Evolutionary conservation across 2,329 filamentous ascomycete genomes (phyloP).

Genomic region (Trematosphaeria pertusa): DNA sequence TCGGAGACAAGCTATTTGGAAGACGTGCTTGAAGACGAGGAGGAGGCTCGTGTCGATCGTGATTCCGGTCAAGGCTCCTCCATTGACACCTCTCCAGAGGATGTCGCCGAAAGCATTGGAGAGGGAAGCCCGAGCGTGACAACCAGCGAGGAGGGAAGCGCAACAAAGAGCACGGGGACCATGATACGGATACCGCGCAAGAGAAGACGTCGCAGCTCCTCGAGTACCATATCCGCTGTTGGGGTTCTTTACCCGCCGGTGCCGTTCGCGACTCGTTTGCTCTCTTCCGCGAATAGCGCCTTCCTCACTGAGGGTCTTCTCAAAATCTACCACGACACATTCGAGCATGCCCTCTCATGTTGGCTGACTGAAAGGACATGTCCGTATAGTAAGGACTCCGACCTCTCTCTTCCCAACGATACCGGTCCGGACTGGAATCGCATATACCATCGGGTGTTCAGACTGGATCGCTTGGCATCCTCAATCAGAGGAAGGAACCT

Average conservation of each 20-base stretch:
- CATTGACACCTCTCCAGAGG: slow-evolving; percentile 31
- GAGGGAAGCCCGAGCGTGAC: slow-evolving; percentile 14
- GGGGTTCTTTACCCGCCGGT: slow-evolving; percentile 25
- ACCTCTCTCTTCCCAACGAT: slow-evolving; percentile 36
- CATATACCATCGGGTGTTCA: slow-evolving; percentile 58
- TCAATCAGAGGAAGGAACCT: slow-evolving; percentile 51
- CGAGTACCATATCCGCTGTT: slow-evolving; percentile 26
- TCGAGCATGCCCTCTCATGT: slow-evolving; percentile 61
- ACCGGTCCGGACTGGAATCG: slow-evolving; percentile 57
- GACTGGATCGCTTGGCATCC: slow-evolving; percentile 56
- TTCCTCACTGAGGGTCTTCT: slow-evolving; percentile 55
- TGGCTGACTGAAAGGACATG: slow-evolving; percentile 63
- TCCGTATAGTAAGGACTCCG: slow-evolving; percentile 52
- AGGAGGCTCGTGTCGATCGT: slow-evolving; percentile 17
- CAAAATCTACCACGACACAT: slow-evolving; percentile 61
- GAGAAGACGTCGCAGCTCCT: slow-evolving; percentile 32
- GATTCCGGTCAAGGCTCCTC: slow-evolving; percentile 38
- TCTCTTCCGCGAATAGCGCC: slow-evolving; percentile 44
- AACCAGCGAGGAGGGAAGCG: slow-evolving; percentile 7
- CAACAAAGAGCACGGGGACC: slow-evolving; percentile 13
- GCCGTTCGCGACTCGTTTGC: slow-evolving; percentile 36
- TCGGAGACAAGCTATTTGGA: slow-evolving; percentile 3
- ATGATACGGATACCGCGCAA: slow-evolving; percentile 27
- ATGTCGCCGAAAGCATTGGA: slow-evolving; percentile 21
- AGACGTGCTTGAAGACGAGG: slow-evolving; percentile 19